Percentiles rank a stretch among this genome's conserved stretches.
Evolutionary conservation across 371 early-diverging fungal genomes (phyloP).

Genomic region (Rhizopus delemar): DNA sequence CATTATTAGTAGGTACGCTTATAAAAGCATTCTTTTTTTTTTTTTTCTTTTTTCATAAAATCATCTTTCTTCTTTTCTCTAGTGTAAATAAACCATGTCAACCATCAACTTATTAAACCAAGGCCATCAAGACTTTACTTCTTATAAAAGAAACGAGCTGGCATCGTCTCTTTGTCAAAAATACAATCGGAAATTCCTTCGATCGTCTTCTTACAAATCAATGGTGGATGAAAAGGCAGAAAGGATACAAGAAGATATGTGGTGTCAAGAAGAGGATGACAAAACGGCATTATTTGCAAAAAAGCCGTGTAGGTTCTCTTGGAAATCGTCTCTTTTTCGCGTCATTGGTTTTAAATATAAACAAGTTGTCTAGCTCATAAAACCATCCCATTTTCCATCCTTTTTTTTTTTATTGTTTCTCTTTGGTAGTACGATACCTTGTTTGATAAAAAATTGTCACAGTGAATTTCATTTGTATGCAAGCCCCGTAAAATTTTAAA

Average conservation of each 20-base stretch:
- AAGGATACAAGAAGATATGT: not conserved
- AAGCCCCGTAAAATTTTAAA: too few species aligned
- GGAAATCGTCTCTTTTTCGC: not conserved
- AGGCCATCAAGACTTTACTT: not conserved
- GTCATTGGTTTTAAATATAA: not conserved
- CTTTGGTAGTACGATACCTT: not conserved
- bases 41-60: too few species aligned
- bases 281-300: not conserved
- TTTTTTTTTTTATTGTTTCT: not conserved
- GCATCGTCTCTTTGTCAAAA: slow-evolving; percentile 3
- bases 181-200: not conserved
- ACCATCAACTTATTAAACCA: not conserved
- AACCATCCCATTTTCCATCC: not conserved
- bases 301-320: not conserved
- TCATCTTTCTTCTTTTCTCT: not conserved
- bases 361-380: not conserved
- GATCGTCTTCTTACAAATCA: not conserved
- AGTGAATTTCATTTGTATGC: not conserved
- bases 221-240: not conserved
- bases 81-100: not conserved
- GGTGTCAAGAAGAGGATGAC: not conserved
- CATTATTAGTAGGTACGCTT: not conserved
- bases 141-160: not conserved
- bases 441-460: not conserved
- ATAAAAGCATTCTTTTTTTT: too few species aligned